These are phyloP conservation scores for Wickerhamiella bombiphila DNA, from an alignment of 805 yeast genomes.

Conservation along the genomic window DNA sequence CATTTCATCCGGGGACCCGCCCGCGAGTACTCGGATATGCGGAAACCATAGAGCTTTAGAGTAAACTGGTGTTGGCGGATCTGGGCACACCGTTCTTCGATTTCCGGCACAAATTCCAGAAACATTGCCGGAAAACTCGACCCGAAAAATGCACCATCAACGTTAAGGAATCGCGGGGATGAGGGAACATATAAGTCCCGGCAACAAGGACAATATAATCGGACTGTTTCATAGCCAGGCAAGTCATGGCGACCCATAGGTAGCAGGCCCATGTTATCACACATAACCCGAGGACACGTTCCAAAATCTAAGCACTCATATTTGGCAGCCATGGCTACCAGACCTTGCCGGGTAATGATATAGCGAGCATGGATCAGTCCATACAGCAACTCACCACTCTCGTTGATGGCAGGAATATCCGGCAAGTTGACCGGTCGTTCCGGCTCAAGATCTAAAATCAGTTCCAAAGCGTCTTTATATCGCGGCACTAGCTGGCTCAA, in stretches of 20 bases:
- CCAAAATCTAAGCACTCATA: constrained; percentile 85
- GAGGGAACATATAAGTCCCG: constrained; percentile 80
- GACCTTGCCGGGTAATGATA: constrained; percentile 76
- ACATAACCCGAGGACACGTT: constrained; percentile 73
- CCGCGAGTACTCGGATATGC: constrained; percentile 53
- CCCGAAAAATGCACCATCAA: constrained; percentile 96
- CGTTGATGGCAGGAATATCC: constrained; percentile 64
- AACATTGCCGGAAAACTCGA: constrained; percentile 90
- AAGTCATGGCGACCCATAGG: constrained; percentile 88
- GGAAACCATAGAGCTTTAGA: constrained; percentile 77
- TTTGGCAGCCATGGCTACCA: constrained; percentile 76
- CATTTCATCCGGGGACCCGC: constrained; percentile 94
- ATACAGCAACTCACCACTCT: constrained; percentile 80
- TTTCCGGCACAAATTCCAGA: constrained; percentile 80
- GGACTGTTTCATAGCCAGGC: constrained; percentile 82
- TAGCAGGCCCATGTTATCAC: constrained; percentile 77
- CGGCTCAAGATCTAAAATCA: constrained; percentile 75
- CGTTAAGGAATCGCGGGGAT: constrained; percentile 68
- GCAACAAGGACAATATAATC: constrained; percentile 90
- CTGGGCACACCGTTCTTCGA: constrained; percentile 57
- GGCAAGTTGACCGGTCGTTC: constrained; percentile 39
- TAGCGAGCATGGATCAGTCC: constrained; percentile 91
- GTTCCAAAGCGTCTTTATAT: constrained; percentile 81
- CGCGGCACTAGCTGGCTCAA: constrained; percentile 72
- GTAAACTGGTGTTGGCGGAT: constrained; percentile 39